A percentile compares a stretch with the other conserved stretches of the same genome.
These are phyloP conservation scores for Globisporangium megalacanthum DNA, from an alignment of 352 stramenopile genomes.

Conservation along the genomic window DNA sequence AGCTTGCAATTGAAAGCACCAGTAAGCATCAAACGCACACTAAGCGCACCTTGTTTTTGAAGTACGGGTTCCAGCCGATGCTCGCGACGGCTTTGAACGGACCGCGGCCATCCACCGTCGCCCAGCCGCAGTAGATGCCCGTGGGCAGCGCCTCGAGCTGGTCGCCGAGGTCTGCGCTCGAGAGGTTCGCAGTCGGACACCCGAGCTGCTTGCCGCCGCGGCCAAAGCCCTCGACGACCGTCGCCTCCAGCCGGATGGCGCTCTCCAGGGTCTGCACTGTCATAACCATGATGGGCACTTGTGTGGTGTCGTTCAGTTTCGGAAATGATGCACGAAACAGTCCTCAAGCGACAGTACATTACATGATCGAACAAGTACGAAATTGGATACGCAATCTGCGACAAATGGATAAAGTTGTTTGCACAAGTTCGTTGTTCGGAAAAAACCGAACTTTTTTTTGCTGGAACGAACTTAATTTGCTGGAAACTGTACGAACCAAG, in stretches of 20 bases:
- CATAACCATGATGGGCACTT: constrained; percentile 20
- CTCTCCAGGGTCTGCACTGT: constrained; percentile 49
- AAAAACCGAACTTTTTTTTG: no score
- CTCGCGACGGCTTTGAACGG: constrained; percentile 95
- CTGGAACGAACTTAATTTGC: no score
- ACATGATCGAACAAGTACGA: no score
- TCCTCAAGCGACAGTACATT: no score
- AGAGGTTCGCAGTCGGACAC: constrained; percentile 95
- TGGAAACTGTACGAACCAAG: no score
- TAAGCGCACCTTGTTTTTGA: constrained; percentile 83
- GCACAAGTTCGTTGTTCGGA: no score
- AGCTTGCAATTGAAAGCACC: no score
- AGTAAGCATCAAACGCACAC: no score
- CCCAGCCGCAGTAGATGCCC: constrained; percentile 95
- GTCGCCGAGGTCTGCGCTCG: constrained; percentile 77
- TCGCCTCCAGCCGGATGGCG: constrained; percentile 77
- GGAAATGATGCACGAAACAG: no score
- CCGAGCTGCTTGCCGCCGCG: constrained; percentile 95
- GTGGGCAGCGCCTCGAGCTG: constrained; percentile 70
- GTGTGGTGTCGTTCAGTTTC: no score
- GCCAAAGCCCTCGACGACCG: constrained; percentile 92
- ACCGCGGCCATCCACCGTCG: constrained; percentile 72
- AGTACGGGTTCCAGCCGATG: constrained; percentile 95
- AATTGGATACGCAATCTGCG: no score
- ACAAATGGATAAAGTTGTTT: no score